Conservation (phyloP, 2,329 filamentous ascomycete genomes). For the Colletotrichum sansevieriae region DNA sequence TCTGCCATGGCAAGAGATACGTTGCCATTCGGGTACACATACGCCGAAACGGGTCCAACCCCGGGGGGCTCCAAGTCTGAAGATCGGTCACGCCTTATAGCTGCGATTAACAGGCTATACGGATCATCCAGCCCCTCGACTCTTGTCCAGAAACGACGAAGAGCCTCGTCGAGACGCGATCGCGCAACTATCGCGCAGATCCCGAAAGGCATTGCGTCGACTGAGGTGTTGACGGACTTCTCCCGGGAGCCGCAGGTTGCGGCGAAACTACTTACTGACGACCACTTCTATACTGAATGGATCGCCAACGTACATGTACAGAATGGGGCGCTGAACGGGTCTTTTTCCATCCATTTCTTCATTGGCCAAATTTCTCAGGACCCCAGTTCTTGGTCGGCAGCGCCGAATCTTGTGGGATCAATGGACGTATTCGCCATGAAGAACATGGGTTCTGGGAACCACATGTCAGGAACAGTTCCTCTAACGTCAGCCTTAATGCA, state of each 20-base stretch:
- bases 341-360: slow-evolving; percentile 77
- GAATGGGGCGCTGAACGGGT: slow-evolving; percentile 70
- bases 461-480: slow-evolving; percentile 64
- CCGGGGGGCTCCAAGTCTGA: slow-evolving; percentile 52
- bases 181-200: slow-evolving; percentile 22
- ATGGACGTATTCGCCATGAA: slow-evolving; percentile 68
- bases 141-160: slow-evolving; percentile 34
- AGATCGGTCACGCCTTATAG: slow-evolving; percentile 58
- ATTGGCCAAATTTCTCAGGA: slow-evolving; percentile 66
- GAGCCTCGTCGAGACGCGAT: background rate
- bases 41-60: slow-evolving; percentile 68
- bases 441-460: slow-evolving; percentile 49
- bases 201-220: slow-evolving; percentile 36
- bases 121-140: slow-evolving; percentile 49
- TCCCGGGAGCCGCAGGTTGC: slow-evolving; percentile 12
- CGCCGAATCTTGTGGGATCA: slow-evolving; percentile 71
- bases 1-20: slow-evolving; percentile 72
- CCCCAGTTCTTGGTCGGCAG: slow-evolving; percentile 62
- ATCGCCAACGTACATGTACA: slow-evolving; percentile 74
- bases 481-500: slow-evolving; percentile 63
- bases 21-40: slow-evolving; percentile 78
- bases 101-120: slow-evolving; percentile 67
- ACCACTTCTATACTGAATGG: slow-evolving; percentile 71
- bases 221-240: slow-evolving; percentile 10
- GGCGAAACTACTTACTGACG: slow-evolving; percentile 16